These are phyloP conservation scores for Rugonectria rugulosa DNA, from an alignment of 2,329 filamentous ascomycete genomes.

Conservation along the genomic window DNA sequence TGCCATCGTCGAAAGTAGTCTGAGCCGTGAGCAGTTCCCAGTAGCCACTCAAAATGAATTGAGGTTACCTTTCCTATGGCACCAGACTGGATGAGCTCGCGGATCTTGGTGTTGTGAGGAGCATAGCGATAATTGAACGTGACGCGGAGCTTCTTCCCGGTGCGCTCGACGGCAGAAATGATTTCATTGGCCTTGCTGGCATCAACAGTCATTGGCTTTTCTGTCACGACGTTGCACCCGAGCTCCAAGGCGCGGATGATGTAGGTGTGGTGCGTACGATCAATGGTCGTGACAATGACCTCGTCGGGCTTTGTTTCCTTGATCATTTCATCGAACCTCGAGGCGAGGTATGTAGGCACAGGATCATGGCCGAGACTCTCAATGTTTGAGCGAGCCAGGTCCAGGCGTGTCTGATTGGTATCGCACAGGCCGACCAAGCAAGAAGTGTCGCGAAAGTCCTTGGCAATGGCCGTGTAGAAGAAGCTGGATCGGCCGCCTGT, in stretches of 20 bases:
- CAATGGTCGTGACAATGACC: constrained; percentile 69
- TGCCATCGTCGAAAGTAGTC: constrained; percentile 72
- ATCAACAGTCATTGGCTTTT: constrained; percentile 72
- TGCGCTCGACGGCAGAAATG: constrained; percentile 39
- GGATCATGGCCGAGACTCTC: constrained; percentile 52
- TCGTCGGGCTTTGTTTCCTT: constrained; percentile 64
- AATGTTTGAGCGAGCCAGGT: constrained; percentile 61
- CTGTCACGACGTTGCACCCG: constrained; percentile 67
- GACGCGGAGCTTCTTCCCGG: constrained; percentile 58
- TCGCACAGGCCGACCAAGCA: constrained; percentile 65
- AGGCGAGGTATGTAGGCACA: constrained; percentile 62
- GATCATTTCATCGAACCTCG: constrained; percentile 66
- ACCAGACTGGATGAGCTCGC: constrained; percentile 59
- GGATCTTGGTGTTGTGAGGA: constrained; percentile 69
- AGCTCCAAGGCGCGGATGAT: constrained; percentile 66
- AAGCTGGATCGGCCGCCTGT: constrained; percentile 66
- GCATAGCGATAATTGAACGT: constrained; percentile 72
- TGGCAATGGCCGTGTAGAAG: constrained; percentile 66
- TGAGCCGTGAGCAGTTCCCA: constrained; percentile 67
- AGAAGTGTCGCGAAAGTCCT: constrained; percentile 58
- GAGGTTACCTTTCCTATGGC: constrained; percentile 64
- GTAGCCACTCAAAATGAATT: constrained; percentile 70
- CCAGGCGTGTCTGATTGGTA: constrained; percentile 66
- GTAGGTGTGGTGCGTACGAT: constrained; percentile 67
- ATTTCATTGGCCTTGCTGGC: constrained; percentile 61